Percentiles rank a stretch among this genome's conserved stretches.
These are phyloP conservation scores for Santalum album DNA, from an alignment of 164 flowering plant genomes.

Conservation along the genomic window DNA sequence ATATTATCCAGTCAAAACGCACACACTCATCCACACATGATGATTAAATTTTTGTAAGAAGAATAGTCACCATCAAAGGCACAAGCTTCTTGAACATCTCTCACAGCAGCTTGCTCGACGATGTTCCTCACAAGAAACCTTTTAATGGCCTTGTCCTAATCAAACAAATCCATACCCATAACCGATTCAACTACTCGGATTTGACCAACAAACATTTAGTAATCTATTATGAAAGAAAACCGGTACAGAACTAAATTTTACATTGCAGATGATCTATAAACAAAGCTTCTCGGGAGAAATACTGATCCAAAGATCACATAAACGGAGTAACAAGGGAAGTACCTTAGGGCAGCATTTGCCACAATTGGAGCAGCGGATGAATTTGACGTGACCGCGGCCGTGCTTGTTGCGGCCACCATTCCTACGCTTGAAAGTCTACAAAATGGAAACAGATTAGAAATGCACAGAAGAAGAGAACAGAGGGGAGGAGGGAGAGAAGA, in stretches of 20 bases:
- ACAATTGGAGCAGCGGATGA: constrained; percentile 95
- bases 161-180: too few species aligned
- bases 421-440: constrained; percentile 84
- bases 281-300: too few species aligned
- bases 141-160: constrained; percentile 99
- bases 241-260: too few species aligned
- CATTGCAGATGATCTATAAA: too few species aligned
- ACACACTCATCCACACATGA: background rate
- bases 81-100: constrained; percentile 94
- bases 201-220: too few species aligned
- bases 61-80: constrained; percentile 58
- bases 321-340: background rate
- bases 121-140: constrained; percentile 97
- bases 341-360: constrained; percentile 98
- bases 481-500: too few species aligned
- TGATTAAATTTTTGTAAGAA: background rate
- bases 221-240: too few species aligned
- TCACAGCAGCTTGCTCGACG: constrained; percentile 94
- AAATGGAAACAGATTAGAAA: background rate
- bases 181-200: too few species aligned
- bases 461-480: too few species aligned
- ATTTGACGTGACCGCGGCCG: constrained; percentile 84
- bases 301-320: too few species aligned
- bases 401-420: constrained; percentile 98
- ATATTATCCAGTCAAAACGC: background rate